A percentile compares a stretch with the other conserved stretches of the same genome.
phyloP scores from a whole-genome alignment of 345 rosid genomes.

The Punica granatum region DNA sequence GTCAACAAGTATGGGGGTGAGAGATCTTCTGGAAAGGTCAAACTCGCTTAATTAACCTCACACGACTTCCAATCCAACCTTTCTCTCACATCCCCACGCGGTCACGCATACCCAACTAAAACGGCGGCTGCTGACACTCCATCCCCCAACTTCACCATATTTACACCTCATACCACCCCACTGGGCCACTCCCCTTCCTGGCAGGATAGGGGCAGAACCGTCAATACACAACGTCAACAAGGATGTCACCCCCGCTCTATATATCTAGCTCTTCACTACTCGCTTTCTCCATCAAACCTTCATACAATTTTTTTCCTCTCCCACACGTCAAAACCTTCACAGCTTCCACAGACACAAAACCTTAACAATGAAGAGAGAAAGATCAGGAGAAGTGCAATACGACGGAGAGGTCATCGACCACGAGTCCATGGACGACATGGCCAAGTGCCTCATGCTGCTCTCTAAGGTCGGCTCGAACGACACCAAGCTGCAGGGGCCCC shows the following conservation, averaged over 20 bases:
- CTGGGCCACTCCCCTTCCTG: too few species aligned
- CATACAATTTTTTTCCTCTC: not conserved
- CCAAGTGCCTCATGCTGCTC: slow-evolving; percentile 58
- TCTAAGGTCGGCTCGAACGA: slow-evolving; percentile 42
- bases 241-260: not conserved
- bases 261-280: not conserved
- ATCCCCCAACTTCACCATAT: not conserved
- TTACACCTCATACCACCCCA: slow-evolving; percentile 1
- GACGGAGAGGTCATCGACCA: slow-evolving; percentile 15
- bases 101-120: not conserved
- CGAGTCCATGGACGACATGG: slow-evolving; percentile 33
- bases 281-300: not conserved
- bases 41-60: slow-evolving; percentile 4
- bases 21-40: not conserved
- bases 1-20: too few species aligned
- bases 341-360: not conserved
- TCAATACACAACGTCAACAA: not conserved
- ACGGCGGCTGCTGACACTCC: not conserved
- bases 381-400: not conserved
- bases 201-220: not conserved
- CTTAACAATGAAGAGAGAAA: slow-evolving; percentile 35
- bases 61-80: slow-evolving; percentile 1
- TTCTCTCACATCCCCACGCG: slow-evolving; percentile 1
- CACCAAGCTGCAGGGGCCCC: not conserved
- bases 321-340: too few species aligned